Conservation (phyloP, 441 rosid genomes). For the Arabidopsis hybrid region DNA sequence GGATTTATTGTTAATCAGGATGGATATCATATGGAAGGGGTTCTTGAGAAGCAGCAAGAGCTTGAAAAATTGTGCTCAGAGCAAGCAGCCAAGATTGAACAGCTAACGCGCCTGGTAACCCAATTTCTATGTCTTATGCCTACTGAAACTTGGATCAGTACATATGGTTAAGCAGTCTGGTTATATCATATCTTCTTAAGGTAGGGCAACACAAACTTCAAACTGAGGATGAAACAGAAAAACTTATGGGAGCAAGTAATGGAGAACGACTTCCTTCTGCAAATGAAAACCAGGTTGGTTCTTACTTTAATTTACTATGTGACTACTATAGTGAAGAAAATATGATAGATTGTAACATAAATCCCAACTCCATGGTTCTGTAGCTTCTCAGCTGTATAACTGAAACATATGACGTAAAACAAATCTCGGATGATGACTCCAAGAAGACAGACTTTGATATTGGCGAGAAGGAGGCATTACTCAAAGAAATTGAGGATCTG, state of each 20-base stretch:
- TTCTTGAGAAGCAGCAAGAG: conserved; percentile 56
- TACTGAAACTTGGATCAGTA: conserved; percentile 7
- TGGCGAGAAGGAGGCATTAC: conserved; percentile 79
- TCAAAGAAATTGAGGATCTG: conserved; percentile 75
- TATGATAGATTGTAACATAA: conserved; percentile 13
- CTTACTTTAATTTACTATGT: conserved; percentile 15
- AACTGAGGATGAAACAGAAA: conserved; percentile 47
- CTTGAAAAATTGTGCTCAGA: conserved; percentile 74
- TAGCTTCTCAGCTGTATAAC: conserved; percentile 46
- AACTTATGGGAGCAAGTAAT: conserved; percentile 42
- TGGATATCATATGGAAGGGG: conserved; percentile 43
- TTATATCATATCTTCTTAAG: conserved; percentile 50
- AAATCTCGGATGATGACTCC: conserved; percentile 52
- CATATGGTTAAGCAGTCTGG: conserved; percentile 34
- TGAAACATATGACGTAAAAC: conserved; percentile 60
- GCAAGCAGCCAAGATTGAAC: conserved; percentile 87
- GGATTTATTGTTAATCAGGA: conserved; percentile 49
- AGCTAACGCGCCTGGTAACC: conserved; percentile 65
- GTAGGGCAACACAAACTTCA: conserved; percentile 64
- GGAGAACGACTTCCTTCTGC: conserved; percentile 32
- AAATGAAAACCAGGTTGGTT: conserved; percentile 51
- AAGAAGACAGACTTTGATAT: conserved; percentile 47
- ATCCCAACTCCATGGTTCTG: conserved; percentile 32
- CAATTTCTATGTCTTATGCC: conserved; percentile 33
- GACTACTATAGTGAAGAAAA: neutral